A percentile compares a stretch with the other conserved stretches of the same genome.
These are phyloP conservation scores for Ophidiomyces ophidiicola DNA, from an alignment of 2,329 filamentous ascomycete genomes.

Conservation along the genomic window DNA sequence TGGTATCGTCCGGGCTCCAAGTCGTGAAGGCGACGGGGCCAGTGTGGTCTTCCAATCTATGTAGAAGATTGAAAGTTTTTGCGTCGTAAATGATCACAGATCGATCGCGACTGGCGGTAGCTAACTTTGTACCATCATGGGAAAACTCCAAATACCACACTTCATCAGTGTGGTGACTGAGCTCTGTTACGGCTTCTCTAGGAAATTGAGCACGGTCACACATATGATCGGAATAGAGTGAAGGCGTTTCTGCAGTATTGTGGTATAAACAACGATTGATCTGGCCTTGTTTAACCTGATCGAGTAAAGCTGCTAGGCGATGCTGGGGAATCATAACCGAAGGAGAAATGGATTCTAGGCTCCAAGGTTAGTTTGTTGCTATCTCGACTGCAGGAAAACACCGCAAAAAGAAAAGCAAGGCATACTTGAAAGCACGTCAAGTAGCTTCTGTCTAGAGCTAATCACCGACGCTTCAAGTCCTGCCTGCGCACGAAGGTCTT, in stretches of 20 bases:
- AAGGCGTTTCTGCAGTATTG: slow-evolving; percentile 65
- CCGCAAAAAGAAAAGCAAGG: slow-evolving; percentile 12
- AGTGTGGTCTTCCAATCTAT: slow-evolving; percentile 53
- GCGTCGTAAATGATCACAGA: slow-evolving; percentile 75
- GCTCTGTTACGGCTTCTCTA: slow-evolving; percentile 54
- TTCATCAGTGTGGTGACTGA: slow-evolving; percentile 64
- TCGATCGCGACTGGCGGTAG: slow-evolving; percentile 66
- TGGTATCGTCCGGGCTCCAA: slow-evolving; percentile 85
- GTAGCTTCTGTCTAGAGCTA: slow-evolving; percentile 57
- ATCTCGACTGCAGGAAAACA: background rate
- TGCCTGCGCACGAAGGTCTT: slow-evolving; percentile 64
- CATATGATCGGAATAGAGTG: slow-evolving; percentile 75
- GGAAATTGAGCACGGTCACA: slow-evolving; percentile 76
- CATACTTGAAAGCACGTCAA: slow-evolving; percentile 75
- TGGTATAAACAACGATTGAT: slow-evolving; percentile 79
- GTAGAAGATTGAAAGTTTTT: slow-evolving; percentile 51
- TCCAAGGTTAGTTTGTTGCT: slow-evolving; percentile 13
- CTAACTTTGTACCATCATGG: slow-evolving; percentile 68
- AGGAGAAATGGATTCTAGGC: slow-evolving; percentile 73
- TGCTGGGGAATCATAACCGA: slow-evolving; percentile 95
- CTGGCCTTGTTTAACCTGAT: slow-evolving; percentile 73
- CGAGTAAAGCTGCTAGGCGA: slow-evolving; percentile 65
- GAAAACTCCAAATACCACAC: slow-evolving; percentile 91
- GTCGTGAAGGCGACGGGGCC: slow-evolving; percentile 64
- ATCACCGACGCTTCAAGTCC: slow-evolving; percentile 75